Evolutionary conservation across 78 protist genomes (phyloP).

Genomic region (Abeoforma whisleri): DNA sequence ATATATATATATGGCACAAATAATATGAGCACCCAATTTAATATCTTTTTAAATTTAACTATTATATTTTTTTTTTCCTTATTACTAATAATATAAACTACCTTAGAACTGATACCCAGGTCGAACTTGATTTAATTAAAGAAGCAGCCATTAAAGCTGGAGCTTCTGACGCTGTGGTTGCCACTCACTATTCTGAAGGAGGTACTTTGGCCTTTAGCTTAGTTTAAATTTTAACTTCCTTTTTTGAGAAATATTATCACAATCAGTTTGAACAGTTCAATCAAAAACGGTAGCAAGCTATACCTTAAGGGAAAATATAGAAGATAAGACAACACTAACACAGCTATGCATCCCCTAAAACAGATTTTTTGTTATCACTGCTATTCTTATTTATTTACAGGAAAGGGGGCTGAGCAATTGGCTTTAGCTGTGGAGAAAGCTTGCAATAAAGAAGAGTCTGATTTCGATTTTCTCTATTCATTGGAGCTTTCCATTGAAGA

Average conservation of each 20-base stretch:
- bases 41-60: background rate
- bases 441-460: constrained; percentile 45
- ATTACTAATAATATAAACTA: background rate
- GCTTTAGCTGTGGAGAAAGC: constrained; percentile 75
- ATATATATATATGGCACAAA: no score
- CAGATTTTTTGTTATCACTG: background rate
- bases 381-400: constrained; percentile 40
- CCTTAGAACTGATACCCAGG: constrained; percentile 52
- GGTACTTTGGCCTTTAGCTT: constrained; percentile 8
- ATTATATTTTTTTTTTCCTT: background rate
- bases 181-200: constrained; percentile 82
- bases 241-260: background rate
- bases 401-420: constrained; percentile 77
- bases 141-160: constrained; percentile 59
- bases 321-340: no score
- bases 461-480: constrained; percentile 73
- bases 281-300: no score
- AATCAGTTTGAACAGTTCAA: no score
- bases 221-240: background rate
- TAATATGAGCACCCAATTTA: no score
- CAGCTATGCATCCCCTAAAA: background rate
- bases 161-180: constrained; percentile 69
- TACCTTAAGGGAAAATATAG: no score
- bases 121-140: constrained; percentile 54
- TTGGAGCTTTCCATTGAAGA: constrained; percentile 66